Conservation (phyloP, 164 flowering plant species). For the Piper betle region DNA sequence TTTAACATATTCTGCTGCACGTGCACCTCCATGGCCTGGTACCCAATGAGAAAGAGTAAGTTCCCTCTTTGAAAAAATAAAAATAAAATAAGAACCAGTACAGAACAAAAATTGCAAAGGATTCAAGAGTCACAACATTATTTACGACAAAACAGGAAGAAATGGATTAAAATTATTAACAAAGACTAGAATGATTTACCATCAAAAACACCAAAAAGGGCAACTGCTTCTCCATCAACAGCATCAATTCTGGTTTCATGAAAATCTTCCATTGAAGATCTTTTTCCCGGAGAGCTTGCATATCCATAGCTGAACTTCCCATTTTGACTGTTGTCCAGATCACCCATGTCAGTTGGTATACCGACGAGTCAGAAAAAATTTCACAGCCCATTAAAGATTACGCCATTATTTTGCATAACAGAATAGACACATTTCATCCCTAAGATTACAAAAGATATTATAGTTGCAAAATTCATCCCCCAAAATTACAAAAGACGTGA, state of each 20-base stretch:
- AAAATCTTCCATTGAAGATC: constrained; percentile 97
- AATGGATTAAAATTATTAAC: neutral
- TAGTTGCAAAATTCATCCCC: too few species aligned
- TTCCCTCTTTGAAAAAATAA: too few species aligned
- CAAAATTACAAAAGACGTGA: too few species aligned
- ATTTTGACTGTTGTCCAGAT: constrained; percentile 49
- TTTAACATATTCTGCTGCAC: constrained; percentile 96
- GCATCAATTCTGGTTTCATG: constrained; percentile 91
- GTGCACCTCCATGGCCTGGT: constrained; percentile 94
- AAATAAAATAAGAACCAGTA: too few species aligned
- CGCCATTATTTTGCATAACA: too few species aligned
- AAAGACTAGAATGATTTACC: constrained; percentile 24
- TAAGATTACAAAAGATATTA: too few species aligned
- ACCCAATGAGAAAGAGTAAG: neutral
- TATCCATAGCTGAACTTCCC: constrained; percentile 96
- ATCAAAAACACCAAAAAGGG: constrained; percentile 97
- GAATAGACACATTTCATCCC: too few species aligned
- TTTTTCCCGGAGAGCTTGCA: constrained; percentile 92
- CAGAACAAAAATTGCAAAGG: neutral
- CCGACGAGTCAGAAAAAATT: too few species aligned
- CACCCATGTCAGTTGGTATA: neutral
- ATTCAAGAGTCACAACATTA: neutral
- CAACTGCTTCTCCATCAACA: constrained; percentile 87
- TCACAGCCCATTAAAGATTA: too few species aligned
- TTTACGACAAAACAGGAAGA: neutral